Evolutionary conservation across 208 protist species (phyloP).

Genomic region (Herpetomonas samuelpessoai): DNA sequence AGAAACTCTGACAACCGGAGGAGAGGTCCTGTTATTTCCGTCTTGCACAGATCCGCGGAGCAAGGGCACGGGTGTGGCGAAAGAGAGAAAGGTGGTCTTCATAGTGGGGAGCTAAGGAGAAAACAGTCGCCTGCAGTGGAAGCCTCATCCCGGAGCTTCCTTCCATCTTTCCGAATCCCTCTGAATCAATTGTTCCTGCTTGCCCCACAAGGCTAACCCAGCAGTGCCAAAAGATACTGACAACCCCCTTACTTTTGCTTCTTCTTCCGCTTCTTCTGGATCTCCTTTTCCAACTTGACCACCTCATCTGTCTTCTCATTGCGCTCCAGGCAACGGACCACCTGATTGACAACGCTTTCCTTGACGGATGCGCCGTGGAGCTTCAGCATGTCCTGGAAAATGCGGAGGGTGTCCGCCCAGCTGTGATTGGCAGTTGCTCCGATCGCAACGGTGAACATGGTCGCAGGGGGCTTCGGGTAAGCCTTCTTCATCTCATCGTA

Average conservation of each 20-base stretch:
- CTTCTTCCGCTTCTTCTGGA: conserved; percentile 53
- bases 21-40: no score
- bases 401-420: conserved; percentile 56
- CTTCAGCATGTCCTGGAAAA: conserved; percentile 77
- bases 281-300: conserved; percentile 63
- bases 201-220: no score
- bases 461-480: conserved; percentile 41
- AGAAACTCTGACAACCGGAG: no score
- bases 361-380: conserved; percentile 64
- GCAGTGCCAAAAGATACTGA: no score
- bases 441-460: conserved; percentile 70
- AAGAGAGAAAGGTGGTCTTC: no score
- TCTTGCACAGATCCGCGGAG: no score
- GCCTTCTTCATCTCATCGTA: conserved; percentile 49
- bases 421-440: conserved; percentile 49
- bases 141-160: no score
- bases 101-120: no score
- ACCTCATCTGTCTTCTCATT: conserved; percentile 60
- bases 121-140: no score
- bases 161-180: no score
- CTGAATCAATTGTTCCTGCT: no score
- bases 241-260: conserved; percentile 74
- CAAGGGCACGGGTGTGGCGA: no score
- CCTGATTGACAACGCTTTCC: conserved; percentile 72
- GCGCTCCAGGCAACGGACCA: conserved; percentile 67